These are phyloP conservation scores for Paratinospora sagittata DNA, from an alignment of 164 flowering plant genomes.

Conservation along the genomic window DNA sequence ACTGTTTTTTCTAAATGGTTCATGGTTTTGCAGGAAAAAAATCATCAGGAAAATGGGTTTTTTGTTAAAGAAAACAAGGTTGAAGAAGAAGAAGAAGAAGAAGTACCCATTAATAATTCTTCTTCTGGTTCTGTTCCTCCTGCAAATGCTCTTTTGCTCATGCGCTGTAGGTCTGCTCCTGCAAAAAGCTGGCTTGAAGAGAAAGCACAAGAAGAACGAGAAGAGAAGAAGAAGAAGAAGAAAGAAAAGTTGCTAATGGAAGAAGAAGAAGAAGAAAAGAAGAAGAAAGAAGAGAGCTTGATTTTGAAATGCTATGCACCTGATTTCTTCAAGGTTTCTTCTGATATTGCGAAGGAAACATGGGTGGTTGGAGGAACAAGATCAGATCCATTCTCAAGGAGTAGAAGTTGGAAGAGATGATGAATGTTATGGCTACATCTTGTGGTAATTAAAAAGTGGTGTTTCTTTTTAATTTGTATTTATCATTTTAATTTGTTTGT, in stretches of 20 bases:
- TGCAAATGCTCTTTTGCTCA: conserved; percentile 73
- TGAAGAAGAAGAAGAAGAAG: conserved; percentile 4
- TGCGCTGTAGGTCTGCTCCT: conserved; percentile 94
- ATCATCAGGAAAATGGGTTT: conserved; percentile 20
- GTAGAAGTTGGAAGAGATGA: conserved; percentile 79
- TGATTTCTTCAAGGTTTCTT: conserved; percentile 59
- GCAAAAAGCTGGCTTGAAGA: conserved; percentile 68
- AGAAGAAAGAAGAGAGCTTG: conserved; percentile 39
- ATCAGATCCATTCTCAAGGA: conserved; percentile 55
- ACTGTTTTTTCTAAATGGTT: conserved; percentile 76
- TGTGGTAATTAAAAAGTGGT: not conserved
- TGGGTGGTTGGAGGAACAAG: conserved; percentile 63
- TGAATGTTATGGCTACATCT: not conserved
- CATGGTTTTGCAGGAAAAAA: conserved; percentile 67
- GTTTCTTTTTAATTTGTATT: not conserved
- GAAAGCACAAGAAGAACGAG: conserved; percentile 14
- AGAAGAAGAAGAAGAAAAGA: conserved; percentile 44
- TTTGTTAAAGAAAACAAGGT: conserved; percentile 5
- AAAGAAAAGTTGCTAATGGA: conserved; percentile 18
- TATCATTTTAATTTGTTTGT: not conserved
- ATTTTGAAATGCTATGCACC: conserved; percentile 54
- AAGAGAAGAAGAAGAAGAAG: conserved; percentile 15
- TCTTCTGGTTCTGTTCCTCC: conserved; percentile 45
- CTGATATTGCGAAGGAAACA: conserved; percentile 78
- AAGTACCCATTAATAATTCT: not conserved